Conservation (phyloP, 129 eudicot genomes). For the Flaveria robusta region DNA sequence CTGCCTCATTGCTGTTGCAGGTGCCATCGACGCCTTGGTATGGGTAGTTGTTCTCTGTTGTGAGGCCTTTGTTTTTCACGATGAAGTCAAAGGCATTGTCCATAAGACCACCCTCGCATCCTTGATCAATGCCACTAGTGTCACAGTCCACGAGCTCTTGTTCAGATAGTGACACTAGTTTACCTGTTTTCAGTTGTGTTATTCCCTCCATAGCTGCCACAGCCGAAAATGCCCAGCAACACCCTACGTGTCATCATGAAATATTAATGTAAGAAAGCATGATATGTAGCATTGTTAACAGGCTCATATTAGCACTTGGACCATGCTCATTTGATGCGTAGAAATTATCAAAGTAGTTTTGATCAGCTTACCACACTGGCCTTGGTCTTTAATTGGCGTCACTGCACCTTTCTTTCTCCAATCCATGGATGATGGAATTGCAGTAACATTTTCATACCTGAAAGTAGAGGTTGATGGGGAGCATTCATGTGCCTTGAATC, state of each 20-base stretch:
- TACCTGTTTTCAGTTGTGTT: conserved; percentile 34
- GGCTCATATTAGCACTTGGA: neutral
- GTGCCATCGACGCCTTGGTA: conserved; percentile 32
- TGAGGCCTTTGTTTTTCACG: conserved; percentile 22
- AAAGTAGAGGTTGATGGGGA: conserved; percentile 20
- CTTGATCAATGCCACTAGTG: conserved; percentile 30
- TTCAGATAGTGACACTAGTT: conserved; percentile 26
- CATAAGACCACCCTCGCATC: conserved; percentile 35
- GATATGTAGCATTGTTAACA: neutral
- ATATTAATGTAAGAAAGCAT: neutral
- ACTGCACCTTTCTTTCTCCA: conserved; percentile 46
- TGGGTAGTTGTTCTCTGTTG: conserved; percentile 33
- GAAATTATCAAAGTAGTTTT: neutral
- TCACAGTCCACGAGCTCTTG: conserved; percentile 43
- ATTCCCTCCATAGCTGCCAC: conserved; percentile 38
- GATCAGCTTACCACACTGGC: conserved; percentile 42
- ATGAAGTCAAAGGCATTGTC: conserved; percentile 35
- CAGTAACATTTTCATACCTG: conserved; percentile 33
- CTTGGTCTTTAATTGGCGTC: conserved; percentile 48
- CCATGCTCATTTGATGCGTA: neutral
- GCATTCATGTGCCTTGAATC: conserved; percentile 34
- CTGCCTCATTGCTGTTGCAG: conserved; percentile 24
- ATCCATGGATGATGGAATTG: conserved; percentile 38
- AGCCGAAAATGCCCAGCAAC: conserved; percentile 41
- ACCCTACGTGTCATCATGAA: conserved; percentile 13